phyloP scores from a whole-genome alignment of 2,329 filamentous ascomycete genomes.

The Ploettnerulaceae sp. region DNA sequence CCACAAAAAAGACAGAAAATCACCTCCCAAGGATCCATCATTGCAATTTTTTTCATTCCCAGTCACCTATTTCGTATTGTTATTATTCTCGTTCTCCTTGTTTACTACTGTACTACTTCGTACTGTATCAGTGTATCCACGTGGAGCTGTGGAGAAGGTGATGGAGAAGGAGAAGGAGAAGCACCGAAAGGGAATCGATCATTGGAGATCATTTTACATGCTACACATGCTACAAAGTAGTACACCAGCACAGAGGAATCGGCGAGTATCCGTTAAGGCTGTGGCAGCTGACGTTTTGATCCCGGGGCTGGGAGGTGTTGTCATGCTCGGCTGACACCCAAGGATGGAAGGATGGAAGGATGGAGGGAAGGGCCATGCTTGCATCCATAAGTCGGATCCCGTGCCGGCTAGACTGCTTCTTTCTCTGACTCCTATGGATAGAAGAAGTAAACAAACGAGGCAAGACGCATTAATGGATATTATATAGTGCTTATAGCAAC shows the following conservation, averaged over 20 bases:
- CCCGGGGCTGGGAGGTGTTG: background rate
- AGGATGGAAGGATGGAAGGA: background rate
- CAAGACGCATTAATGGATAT: background rate
- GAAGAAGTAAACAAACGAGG: background rate
- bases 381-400: no score
- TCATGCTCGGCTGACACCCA: background rate
- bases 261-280: background rate
- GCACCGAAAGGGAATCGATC: no score
- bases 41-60: no score
- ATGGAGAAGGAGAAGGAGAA: background rate
- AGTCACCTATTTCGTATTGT: no score
- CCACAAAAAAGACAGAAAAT: no score
- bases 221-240: no score
- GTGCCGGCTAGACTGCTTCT: background rate
- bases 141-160: background rate
- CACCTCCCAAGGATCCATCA: no score
- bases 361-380: background rate
- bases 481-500: background rate
- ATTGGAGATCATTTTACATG: constrained; percentile 4
- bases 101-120: no score
- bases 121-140: background rate
- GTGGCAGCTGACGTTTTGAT: constrained; percentile 6
- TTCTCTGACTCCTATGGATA: background rate
- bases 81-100: no score
- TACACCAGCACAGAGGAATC: background rate